Evolutionary conservation across 225 moss, liverwort and hornwort genomes (phyloP), one percentile per base, ranked within the genome.

Genomic region (Thuidium tamariscinum): DNA sequence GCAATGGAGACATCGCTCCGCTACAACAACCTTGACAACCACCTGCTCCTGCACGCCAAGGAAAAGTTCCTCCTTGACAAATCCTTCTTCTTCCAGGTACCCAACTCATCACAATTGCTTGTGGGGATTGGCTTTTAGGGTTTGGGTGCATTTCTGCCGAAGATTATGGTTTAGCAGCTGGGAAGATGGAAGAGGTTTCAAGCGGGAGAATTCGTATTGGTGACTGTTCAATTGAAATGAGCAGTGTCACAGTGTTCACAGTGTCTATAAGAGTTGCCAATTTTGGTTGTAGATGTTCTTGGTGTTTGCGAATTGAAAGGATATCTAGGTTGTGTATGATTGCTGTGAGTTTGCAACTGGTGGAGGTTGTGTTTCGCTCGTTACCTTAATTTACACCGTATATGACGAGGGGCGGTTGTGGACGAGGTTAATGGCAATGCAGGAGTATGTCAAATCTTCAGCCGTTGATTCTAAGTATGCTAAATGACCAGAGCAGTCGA

Each of bases 1-100:
- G 71, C 81, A 74, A 96, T 97, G 95, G 97, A 97, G 93, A 96
- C 97, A 29, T 97, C 96, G 89, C 88, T 97, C 73, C 93, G 96
- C 85, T 97, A 96, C 77, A 89, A 92, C 54, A 89, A 89, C 52
- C 89, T 88, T 10, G 94, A 95, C 62, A 95, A 88, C 79, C 95
- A 96, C 84, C 90, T 97, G 64, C 82, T 91, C 44, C 80, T 97
- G 84, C 92, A 97, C 71, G 95, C 94, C 63, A 96, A 96, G 80
- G 96, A 97, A 77, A 95, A 94, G 64, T 96, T 96, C 85, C 89
- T 95, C 9, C 92, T 96, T 19, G 96, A 95, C 84, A 93, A 91
- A 67, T 95, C 95, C 72, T 89, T 95, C 79, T 93, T 93, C 60
- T 93, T 97, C 29, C 94, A 94, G 93, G 95, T 83, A 65, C 26